These are phyloP conservation scores for Raddia distichophylla DNA, from an alignment of 176 grass and related monocot species.

Conservation along the genomic window DNA sequence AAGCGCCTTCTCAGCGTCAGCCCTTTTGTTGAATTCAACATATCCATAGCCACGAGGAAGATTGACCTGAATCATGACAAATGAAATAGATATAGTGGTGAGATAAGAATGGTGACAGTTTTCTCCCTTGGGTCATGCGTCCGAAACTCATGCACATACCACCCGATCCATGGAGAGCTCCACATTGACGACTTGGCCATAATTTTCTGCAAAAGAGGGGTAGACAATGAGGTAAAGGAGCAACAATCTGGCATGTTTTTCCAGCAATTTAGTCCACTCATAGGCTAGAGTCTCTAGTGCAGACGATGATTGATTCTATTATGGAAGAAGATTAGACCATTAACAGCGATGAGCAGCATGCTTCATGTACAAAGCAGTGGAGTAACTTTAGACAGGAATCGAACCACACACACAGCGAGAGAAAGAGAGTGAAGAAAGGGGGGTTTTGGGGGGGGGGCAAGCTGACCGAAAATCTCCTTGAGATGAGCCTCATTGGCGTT, in stretches of 20 bases:
- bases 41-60: slow-evolving; percentile 95
- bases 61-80: slow-evolving; percentile 69
- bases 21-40: slow-evolving; percentile 77
- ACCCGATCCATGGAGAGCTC: slow-evolving; percentile 85
- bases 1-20: slow-evolving; percentile 94
- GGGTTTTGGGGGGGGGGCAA: not conserved
- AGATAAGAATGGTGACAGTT: not conserved
- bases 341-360: not conserved
- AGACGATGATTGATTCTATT: not conserved
- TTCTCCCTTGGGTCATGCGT: not conserved
- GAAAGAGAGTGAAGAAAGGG: not conserved
- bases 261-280: not conserved
- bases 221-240: not conserved
- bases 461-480: slow-evolving; percentile 90
- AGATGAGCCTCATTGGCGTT: slow-evolving; percentile 90
- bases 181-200: slow-evolving; percentile 79
- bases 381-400: not conserved
- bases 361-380: not conserved
- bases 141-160: slow-evolving; percentile 46
- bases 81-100: not conserved
- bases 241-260: not conserved
- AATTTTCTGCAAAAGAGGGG: slow-evolving; percentile 58
- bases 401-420: not conserved
- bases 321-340: not conserved
- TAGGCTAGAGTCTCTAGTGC: not conserved